Percentiles rank a stretch among this genome's conserved stretches.
phyloP scores from a whole-genome alignment of 179 eudicot species.

The Heliamphora pulchella region DNA sequence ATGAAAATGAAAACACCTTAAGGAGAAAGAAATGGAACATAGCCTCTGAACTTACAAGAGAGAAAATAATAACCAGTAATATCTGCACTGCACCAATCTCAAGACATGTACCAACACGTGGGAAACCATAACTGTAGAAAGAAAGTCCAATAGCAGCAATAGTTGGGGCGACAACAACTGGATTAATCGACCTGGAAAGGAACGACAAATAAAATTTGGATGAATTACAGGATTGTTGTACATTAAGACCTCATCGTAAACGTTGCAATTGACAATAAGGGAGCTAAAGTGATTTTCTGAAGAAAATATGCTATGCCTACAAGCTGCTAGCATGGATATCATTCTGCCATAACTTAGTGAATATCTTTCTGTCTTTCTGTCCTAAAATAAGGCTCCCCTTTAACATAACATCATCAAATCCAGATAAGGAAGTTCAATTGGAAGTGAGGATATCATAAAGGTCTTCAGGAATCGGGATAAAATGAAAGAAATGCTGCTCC shows the following conservation, averaged over 20 bases:
- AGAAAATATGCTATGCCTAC: not conserved
- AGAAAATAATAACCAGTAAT: slow-evolving; percentile 69
- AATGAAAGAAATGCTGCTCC: no score
- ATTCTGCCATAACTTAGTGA: not conserved
- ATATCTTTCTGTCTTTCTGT: not conserved
- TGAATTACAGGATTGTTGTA: not conserved
- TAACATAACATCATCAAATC: not conserved
- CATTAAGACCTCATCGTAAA: not conserved
- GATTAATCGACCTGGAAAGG: slow-evolving; percentile 67
- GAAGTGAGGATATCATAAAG: not conserved
- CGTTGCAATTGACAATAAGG: not conserved
- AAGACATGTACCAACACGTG: slow-evolving; percentile 82
- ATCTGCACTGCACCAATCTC: slow-evolving; percentile 93
- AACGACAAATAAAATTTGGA: not conserved
- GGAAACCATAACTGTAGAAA: slow-evolving; percentile 92
- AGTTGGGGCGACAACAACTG: slow-evolving; percentile 97
- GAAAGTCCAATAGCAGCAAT: slow-evolving; percentile 97
- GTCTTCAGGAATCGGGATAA: not conserved
- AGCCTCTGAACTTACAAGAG: slow-evolving; percentile 62
- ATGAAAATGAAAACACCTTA: not conserved
- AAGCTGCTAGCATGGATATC: not conserved
- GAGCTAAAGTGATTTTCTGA: not conserved
- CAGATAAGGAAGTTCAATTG: not conserved
- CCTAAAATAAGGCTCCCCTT: not conserved
- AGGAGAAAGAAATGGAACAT: slow-evolving; percentile 6